Evolutionary conservation across 1,139 yeast species (phyloP), one percentile per base, ranked within the genome.

Genomic region (Blastobotrys indianensis): DNA sequence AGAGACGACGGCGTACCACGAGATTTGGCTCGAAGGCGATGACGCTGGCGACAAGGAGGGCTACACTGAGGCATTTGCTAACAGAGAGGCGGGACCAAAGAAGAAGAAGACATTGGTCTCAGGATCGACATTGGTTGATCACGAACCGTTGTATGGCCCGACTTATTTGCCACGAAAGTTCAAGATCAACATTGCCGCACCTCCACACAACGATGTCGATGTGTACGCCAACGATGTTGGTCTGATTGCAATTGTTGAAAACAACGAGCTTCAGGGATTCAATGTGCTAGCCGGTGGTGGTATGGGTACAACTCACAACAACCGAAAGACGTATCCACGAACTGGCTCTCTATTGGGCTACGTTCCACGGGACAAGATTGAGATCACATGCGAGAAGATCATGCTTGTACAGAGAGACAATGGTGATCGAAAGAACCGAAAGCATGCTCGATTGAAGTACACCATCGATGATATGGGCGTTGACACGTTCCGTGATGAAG

Each of bases 231-330:
- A 87, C 65, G 98, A 92, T 69, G 78, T 90, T 59, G 98, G 97
- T 55, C 75, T 92, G 58, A 80, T 92, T 65, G 88, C 97, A 31
- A 88, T 92, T 63, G 81, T 87, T 40, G 86, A 83, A 59, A 76
- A 78, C 55, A 60, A 66, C 45, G 80, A 74, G 50, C 66, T 63
- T 46, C 67, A 67, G 44, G 98, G 97, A 45, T 92, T 80, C 74
- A 90, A 92, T 60, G 80, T 92, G 44, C 76, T 85, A 52, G 95
- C 83, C 53, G 98, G 97, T 66, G 98, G 97, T 72, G 98, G 97
- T 75, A 90, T 92, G 97, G 98, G 97, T 60, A 78, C 94, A 35
- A 92, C 97, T 31, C 98, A 92, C 68, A 90, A 90, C 74, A 92
- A 92, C 72, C 84, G 84, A 63, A 92, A 90, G 75, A 92, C 98